Conservation (phyloP, 1,284 basidiomycete species). For the Cerrena zonata region DNA sequence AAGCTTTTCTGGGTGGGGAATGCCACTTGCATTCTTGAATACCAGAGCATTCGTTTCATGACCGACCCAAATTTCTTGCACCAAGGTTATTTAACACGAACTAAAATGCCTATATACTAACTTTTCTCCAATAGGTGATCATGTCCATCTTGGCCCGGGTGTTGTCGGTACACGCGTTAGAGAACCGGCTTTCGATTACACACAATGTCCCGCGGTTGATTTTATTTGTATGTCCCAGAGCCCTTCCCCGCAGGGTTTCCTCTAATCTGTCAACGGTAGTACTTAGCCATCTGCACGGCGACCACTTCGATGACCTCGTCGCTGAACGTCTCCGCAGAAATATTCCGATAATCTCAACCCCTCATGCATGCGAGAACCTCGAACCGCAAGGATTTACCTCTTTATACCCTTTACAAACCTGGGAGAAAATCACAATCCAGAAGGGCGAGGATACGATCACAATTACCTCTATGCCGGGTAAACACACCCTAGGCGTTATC, state of each 20-base stretch:
- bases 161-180: constrained; percentile 22
- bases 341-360: constrained; percentile 25
- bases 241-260: neutral
- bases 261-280: constrained; percentile 7
- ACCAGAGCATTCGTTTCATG: constrained; percentile 22
- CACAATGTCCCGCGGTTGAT: constrained; percentile 14
- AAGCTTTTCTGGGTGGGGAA: constrained; percentile 17
- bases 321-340: constrained; percentile 22
- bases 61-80: constrained; percentile 25
- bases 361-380: constrained; percentile 16
- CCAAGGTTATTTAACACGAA: constrained; percentile 3
- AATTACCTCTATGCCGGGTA: constrained; percentile 24
- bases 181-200: constrained; percentile 21
- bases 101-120: neutral
- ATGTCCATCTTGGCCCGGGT: constrained; percentile 22
- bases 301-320: constrained; percentile 25
- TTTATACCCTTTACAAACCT: constrained; percentile 21
- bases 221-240: constrained; percentile 10
- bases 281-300: constrained; percentile 23
- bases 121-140: constrained; percentile 11
- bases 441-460: constrained; percentile 8
- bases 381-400: constrained; percentile 16
- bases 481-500: constrained; percentile 21
- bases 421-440: constrained; percentile 17
- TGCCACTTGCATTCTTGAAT: constrained; percentile 21